Base-by-base conservation (phyloP, 495 filamentous ascomycete species). In the Lepraria neglecta region DNA sequence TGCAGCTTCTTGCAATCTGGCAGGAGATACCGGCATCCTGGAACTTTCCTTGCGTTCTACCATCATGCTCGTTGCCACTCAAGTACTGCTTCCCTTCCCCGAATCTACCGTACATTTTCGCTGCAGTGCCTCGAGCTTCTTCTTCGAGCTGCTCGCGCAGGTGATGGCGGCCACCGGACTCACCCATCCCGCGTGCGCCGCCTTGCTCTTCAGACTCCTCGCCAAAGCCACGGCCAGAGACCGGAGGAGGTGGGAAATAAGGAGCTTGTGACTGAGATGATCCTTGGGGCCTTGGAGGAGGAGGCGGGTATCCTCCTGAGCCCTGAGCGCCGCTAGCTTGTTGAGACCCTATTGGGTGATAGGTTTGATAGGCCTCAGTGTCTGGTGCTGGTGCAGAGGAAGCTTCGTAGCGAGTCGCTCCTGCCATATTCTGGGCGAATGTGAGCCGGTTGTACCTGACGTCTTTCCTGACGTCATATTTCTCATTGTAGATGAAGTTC, bases 401-500 rank as follows among this genome's bases (percentile, higher is more conserved):
- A 12, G 59, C 56, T 58, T 17, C 65, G 28, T 38, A 62, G 17
- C 19, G 59, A 28, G 24, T 51, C 46, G 45, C 68, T 54, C 64
- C 64, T 6, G 64, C n/a, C 12, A 52, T 21, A 30, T 67, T 64
- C 40, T 67, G 56, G 44, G 64, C 67, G 11, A 77, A 65, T 5
- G 74, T 69, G 24, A 94, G 73, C 45, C 70, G 77, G 7, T 70
- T 65, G 65, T 91, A 95, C 58, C 87, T 80, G 14, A 75, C 69
- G 24, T 85, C 75, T 54, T 87, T 80, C 21, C 84, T 80, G 31
- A 81, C 78, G 59, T 78, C 73, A 69, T 97, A 97, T 72, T 96
- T 97, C 52, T 84, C 80, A 53, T 85, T 78, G 60, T 84, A 96
- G 59, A 97, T 94, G 70, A 88, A 96, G 73, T 96, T 96, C 92